Percentiles rank a stretch among this genome's conserved stretches.
phyloP scores from a whole-genome alignment of 2,329 filamentous ascomycete species.

The Trichoderma harzianum region DNA sequence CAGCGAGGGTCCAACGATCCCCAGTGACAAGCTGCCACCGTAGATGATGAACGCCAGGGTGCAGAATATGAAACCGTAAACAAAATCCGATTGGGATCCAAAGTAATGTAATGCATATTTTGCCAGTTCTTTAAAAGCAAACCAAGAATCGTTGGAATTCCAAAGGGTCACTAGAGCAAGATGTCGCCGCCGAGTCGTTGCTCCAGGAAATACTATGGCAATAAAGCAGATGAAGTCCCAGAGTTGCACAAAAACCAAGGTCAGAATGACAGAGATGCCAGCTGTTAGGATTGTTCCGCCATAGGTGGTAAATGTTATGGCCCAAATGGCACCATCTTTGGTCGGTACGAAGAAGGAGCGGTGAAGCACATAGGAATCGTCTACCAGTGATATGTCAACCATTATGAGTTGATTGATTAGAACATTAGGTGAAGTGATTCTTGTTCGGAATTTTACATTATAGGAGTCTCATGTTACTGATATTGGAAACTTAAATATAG shows the following conservation, averaged over 20 bases:
- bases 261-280: neutral
- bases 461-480: too few species aligned
- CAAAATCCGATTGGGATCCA: neutral
- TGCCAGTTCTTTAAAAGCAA: neutral
- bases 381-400: neutral
- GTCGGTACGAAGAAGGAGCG: neutral
- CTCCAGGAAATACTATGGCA: neutral
- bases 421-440: neutral
- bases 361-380: neutral
- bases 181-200: neutral
- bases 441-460: neutral
- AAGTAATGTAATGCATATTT: neutral
- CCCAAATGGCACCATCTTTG: neutral
- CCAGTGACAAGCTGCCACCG: neutral
- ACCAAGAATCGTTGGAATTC: neutral
- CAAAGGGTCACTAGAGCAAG: neutral
- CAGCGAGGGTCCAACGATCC: neutral
- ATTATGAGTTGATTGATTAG: neutral
- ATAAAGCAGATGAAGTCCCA: neutral
- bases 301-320: neutral
- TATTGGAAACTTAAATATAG: neutral
- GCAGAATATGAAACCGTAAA: neutral
- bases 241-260: neutral
- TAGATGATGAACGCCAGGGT: neutral
- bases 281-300: neutral